Conservation (phyloP, 805 yeast genomes). For the Tetrapisispora fleetii region DNA sequence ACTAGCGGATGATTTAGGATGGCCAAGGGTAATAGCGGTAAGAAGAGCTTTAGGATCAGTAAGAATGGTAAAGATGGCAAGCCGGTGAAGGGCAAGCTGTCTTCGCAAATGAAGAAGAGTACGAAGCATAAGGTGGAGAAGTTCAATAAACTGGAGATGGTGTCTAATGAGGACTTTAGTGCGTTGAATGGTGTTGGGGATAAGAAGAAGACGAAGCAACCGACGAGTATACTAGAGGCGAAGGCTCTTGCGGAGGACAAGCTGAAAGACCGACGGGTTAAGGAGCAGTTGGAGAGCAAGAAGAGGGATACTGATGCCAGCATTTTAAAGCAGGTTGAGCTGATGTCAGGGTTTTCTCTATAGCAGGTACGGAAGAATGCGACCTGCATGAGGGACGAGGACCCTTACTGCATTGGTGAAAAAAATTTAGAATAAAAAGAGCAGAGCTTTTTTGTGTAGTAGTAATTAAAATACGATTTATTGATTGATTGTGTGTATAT, state of each 20-base stretch:
- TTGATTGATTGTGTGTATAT: neutral
- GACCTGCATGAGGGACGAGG: too few relatives aligned
- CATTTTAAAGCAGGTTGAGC: constrained; percentile 26
- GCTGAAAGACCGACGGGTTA: constrained; percentile 17
- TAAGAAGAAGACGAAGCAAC: neutral
- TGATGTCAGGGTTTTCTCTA: constrained; percentile 27
- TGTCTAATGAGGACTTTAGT: constrained; percentile 5
- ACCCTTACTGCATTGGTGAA: neutral
- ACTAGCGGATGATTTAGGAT: neutral
- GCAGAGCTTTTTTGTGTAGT: neutral
- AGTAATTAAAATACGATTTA: neutral
- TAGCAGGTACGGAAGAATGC: constrained; percentile 2
- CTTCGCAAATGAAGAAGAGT: constrained; percentile 19
- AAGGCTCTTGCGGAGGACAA: constrained; percentile 20
- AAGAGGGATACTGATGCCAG: constrained; percentile 23
- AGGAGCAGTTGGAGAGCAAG: constrained; percentile 12
- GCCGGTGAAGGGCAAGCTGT: constrained; percentile 6
- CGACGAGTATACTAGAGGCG: constrained; percentile 10
- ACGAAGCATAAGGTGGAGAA: constrained; percentile 18
- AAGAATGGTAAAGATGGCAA: neutral
- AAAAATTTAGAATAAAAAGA: neutral
- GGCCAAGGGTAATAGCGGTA: neutral
- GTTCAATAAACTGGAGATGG: constrained; percentile 13
- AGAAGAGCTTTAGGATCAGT: neutral
- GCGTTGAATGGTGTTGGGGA: neutral